Evolutionary conservation across 352 stramenopile genomes (phyloP), one percentile per base, ranked within the genome.

Genomic region (Globisporangium iwayamae): DNA sequence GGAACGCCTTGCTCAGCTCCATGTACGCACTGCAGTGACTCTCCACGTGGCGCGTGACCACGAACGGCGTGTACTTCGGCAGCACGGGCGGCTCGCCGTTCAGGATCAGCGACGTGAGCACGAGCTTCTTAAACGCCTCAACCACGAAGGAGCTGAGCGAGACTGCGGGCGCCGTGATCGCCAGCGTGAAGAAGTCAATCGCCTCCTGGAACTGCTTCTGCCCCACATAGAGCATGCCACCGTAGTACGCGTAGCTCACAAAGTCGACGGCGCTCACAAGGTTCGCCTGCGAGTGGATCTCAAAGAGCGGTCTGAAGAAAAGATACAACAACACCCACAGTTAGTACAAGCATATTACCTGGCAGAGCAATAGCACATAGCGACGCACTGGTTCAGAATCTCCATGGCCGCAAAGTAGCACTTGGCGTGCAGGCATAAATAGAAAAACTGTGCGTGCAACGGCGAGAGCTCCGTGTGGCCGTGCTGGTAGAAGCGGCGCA

Each of bases 231-330:
- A 94, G 59, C 47, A 93, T 54, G 13, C 84, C 88, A 48, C 83
- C 86, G 62, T 94, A 94, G 74, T 94, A 96, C 54, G 82, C 81
- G 63, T 96, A 96, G 55, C 81, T 70, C 55, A 94, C 65, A 59
- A 94, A 87, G 68, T 94, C 82, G 20, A 90, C 80, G 18, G 68
- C 54, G 10, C 45, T 77, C 48, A 93, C 68, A 0, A 87, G 60
- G 61, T 85, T 72, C 43, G 71, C 59, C 65, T 90, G 76, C 20
- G 76, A 56, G 54, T 93, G 83, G 47, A 92, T 74, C 67, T 94
- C 85, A 69, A 90, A 76, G 25, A 94, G 63, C 47, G 79, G 78
- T 34, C 85, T 93, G 55, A 22, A 45, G n/a, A n/a, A 20, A 54
- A 54, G 25, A 28, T 28, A 28, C 30, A 18, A 36, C 28, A 66